These are phyloP conservation scores for Earliella scabrosa DNA, from an alignment of 1,284 basidiomycete species.

Conservation along the genomic window DNA sequence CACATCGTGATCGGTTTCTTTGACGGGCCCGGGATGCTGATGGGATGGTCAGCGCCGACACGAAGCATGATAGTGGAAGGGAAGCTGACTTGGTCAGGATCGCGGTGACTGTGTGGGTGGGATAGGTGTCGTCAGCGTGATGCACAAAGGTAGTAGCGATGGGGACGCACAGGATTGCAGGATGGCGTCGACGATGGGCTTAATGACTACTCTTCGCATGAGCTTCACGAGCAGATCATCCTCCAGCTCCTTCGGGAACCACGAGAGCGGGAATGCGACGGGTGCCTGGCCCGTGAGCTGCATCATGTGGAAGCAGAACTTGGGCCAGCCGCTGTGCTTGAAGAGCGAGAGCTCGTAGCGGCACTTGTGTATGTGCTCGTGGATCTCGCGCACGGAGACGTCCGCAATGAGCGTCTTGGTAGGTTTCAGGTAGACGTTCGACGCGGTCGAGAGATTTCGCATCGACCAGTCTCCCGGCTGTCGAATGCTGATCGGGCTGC, in stretches of 20 bases:
- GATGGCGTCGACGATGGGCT: constrained; percentile 25
- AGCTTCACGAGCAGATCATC: constrained; percentile 5
- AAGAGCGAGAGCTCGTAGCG: constrained; percentile 33
- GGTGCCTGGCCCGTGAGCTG: constrained; percentile 34
- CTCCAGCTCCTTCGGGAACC: constrained; percentile 24
- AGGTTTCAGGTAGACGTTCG: constrained; percentile 30
- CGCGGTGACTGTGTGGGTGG: constrained; percentile 23
- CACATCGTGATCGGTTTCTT: constrained; percentile 30
- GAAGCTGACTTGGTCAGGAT: constrained; percentile 31
- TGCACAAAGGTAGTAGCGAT: background rate
- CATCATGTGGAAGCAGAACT: constrained; percentile 28
- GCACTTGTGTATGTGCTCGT: constrained; percentile 32
- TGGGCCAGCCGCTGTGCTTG: constrained; percentile 34
- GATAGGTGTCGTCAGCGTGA: background rate
- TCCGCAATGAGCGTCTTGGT: constrained; percentile 10
- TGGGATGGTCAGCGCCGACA: background rate
- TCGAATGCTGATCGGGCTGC: constrained; percentile 33
- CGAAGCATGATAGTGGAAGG: background rate
- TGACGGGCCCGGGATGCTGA: constrained; percentile 34
- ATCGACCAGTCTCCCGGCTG: constrained; percentile 33
- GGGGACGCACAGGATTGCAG: constrained; percentile 29
- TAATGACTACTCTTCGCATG: constrained; percentile 23
- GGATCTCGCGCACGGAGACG: constrained; percentile 20
- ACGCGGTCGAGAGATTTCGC: constrained; percentile 32
- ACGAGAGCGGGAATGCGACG: constrained; percentile 28